phyloP scores from a whole-genome alignment of 2,329 filamentous ascomycete genomes.

The Fusarium vanettenii region DNA sequence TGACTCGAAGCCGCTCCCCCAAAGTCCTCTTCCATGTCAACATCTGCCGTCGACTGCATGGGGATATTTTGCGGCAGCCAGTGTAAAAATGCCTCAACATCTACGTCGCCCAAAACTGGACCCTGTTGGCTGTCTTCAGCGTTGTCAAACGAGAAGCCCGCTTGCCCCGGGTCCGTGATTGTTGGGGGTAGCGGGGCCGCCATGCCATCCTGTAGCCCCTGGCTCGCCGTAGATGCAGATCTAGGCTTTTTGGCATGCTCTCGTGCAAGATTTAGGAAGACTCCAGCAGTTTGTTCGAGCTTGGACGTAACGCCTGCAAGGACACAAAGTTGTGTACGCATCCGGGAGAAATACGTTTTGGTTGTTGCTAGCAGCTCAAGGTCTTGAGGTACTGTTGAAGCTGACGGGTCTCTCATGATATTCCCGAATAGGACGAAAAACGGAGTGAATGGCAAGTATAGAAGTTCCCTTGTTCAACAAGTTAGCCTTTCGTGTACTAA shows the following conservation, averaged over 20 bases:
- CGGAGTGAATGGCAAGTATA: neutral
- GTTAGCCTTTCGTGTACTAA: neutral
- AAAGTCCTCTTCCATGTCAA: neutral
- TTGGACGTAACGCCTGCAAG: neutral
- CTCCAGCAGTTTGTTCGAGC: neutral
- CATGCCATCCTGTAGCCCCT: too few relatives aligned
- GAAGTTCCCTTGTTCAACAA: neutral
- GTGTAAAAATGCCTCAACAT: neutral
- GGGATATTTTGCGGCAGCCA: neutral
- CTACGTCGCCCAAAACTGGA: neutral
- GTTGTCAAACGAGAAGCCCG: too few relatives aligned
- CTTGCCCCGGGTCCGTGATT: neutral
- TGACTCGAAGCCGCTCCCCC: neutral
- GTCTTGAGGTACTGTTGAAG: neutral
- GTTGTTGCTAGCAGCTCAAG: neutral
- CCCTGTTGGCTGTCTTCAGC: neutral
- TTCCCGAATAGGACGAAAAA: neutral
- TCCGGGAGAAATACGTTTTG: neutral
- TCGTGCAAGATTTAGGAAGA: neutral
- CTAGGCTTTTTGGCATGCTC: too few relatives aligned
- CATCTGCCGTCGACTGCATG: neutral
- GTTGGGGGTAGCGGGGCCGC: neutral
- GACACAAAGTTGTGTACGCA: neutral
- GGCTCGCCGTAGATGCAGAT: neutral
- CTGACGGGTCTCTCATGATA: neutral